Evolutionary conservation across 495 filamentous ascomycete genomes (phyloP).

Genomic region (Hamigera avellanea): DNA sequence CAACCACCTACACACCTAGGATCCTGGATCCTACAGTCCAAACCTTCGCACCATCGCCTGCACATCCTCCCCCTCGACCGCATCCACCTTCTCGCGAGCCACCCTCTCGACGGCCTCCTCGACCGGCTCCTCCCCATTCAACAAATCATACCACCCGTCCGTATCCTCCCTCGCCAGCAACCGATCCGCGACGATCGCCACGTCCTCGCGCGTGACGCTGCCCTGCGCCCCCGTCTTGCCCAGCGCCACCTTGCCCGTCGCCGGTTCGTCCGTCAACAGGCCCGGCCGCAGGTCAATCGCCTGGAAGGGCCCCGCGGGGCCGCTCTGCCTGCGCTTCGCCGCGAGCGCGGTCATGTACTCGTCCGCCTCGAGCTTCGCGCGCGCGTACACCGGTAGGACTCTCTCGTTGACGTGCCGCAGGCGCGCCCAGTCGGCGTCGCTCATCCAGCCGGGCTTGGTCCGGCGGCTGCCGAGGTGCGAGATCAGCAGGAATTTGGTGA

Average conservation of each 20-base stretch:
- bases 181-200: constrained; percentile 54
- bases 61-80: constrained; percentile 54
- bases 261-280: constrained; percentile 43
- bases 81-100: constrained; percentile 49
- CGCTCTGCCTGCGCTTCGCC: constrained; percentile 27
- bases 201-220: constrained; percentile 50
- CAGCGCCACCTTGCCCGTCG: constrained; percentile 48
- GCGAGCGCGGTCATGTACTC: constrained; percentile 52
- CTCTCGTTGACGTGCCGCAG: constrained; percentile 40
- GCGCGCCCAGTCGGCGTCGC: constrained; percentile 42
- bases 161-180: constrained; percentile 50
- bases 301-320: constrained; percentile 33
- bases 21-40: neutral
- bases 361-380: constrained; percentile 68
- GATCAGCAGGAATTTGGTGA: constrained; percentile 66
- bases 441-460: constrained; percentile 53
- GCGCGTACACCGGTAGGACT: constrained; percentile 50
- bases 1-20: too few species aligned
- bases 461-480: constrained; percentile 54
- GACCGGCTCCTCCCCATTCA: constrained; percentile 46
- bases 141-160: constrained; percentile 49
- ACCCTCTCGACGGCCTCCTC: constrained; percentile 54
- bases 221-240: constrained; percentile 50
- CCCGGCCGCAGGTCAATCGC: constrained; percentile 64
- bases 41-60: constrained; percentile 35